Conservation (phyloP, 192 early-diverging fungal species). For the Dimargaris cristalligena region DNA sequence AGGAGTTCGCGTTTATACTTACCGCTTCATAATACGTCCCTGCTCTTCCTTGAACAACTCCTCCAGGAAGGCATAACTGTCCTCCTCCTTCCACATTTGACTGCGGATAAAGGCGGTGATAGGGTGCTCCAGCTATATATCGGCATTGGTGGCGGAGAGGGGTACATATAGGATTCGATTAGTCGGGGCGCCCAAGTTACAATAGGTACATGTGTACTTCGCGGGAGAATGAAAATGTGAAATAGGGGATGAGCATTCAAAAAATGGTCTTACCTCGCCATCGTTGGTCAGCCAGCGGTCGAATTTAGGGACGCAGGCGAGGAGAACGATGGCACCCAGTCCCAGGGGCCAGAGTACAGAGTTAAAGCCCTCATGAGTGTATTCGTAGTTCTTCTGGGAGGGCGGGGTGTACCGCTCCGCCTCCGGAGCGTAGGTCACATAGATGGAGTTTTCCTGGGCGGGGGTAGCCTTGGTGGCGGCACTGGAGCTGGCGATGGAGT, state of each 20-base stretch:
- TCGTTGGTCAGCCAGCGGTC: conserved; percentile 5
- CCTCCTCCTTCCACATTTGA: conserved; percentile 3
- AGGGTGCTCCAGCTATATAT: conserved; percentile 1
- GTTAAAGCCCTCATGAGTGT: not conserved
- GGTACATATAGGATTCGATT: not conserved
- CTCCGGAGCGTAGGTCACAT: conserved; percentile 2
- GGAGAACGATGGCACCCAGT: not conserved
- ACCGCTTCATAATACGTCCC: too few species aligned
- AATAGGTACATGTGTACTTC: not conserved
- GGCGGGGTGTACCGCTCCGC: not conserved
- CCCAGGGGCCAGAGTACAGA: not conserved
- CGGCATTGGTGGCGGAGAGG: not conserved
- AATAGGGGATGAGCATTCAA: not conserved
- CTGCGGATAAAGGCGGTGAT: not conserved
- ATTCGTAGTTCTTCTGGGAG: conserved; percentile 8
- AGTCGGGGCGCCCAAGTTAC: not conserved
- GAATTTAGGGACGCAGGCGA: not conserved
- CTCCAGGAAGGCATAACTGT: conserved; percentile 2
- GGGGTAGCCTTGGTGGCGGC: too few species aligned
- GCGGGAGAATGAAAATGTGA: not conserved
- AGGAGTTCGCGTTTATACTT: too few species aligned
- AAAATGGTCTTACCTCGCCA: not conserved
- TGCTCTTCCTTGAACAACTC: not conserved
- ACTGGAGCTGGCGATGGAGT: too few species aligned
- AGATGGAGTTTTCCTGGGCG: not conserved